Evolutionary conservation across 106 monocot genomes (phyloP).

Genomic region (Phalaenopsis aphrodite): DNA sequence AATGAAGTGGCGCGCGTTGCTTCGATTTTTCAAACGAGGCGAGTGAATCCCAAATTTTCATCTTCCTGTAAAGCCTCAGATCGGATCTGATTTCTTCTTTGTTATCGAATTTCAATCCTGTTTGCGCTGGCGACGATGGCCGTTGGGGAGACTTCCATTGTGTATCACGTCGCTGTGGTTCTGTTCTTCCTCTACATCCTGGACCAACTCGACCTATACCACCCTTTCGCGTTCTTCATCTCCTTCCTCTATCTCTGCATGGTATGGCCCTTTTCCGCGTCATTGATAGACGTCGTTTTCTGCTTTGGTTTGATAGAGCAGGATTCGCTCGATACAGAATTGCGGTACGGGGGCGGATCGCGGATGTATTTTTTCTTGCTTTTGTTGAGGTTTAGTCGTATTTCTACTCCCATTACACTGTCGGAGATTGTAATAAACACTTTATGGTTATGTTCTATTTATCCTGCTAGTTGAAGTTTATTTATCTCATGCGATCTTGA

Average conservation of each 20-base stretch:
- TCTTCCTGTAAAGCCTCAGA: not conserved
- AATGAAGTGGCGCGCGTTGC: not conserved
- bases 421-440: too few species aligned
- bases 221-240: slow-evolving; percentile 15
- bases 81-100: not conserved
- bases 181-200: slow-evolving; percentile 12
- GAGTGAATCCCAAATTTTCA: not conserved
- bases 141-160: not conserved
- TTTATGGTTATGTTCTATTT: not conserved
- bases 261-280: not conserved
- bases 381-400: too few species aligned
- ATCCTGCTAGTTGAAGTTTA: not conserved
- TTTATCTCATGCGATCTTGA: not conserved
- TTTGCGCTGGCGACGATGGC: not conserved
- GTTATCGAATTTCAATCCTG: not conserved
- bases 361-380: too few species aligned
- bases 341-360: too few species aligned
- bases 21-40: not conserved
- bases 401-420: too few species aligned
- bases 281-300: not conserved
- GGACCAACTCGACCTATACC: not conserved
- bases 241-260: slow-evolving; percentile 12
- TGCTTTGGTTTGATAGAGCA: not conserved
- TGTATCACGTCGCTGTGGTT: slow-evolving; percentile 9
- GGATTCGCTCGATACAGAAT: too few species aligned